Percentiles rank a stretch among this genome's conserved stretches.
Evolutionary conservation across 352 stramenopile species (phyloP).

Genomic region (Peronospora belbahrii): DNA sequence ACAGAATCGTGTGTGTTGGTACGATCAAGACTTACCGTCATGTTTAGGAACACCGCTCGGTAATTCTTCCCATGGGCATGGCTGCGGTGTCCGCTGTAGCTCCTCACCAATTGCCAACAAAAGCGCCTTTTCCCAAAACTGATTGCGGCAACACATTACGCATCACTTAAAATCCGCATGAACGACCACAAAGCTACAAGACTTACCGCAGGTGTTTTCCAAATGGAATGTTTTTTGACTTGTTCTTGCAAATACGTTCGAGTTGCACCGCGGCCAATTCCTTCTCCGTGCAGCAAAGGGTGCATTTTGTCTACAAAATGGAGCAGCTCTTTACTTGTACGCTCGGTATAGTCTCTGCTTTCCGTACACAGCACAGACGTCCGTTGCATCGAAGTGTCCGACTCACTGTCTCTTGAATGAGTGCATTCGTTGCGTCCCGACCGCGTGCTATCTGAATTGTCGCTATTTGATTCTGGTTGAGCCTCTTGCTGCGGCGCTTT

Average conservation of each 20-base stretch:
- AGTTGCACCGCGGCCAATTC: conserved; percentile 37
- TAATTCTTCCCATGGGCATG: conserved; percentile 72
- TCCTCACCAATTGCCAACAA: conserved; percentile 78
- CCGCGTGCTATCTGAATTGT: background rate
- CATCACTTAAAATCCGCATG: background rate
- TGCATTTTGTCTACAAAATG: conserved; percentile 26
- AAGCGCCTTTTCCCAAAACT: conserved; percentile 85
- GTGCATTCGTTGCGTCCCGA: conserved; percentile 6
- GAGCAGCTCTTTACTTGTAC: conserved; percentile 29
- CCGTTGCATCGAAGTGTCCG: conserved; percentile 6
- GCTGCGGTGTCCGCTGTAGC: conserved; percentile 67
- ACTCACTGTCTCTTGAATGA: conserved; percentile 3
- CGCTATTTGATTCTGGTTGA: background rate
- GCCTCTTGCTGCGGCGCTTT: conserved; percentile 8
- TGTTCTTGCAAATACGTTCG: conserved; percentile 76
- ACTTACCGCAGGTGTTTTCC: conserved; percentile 67
- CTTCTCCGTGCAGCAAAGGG: conserved; percentile 27
- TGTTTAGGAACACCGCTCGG: conserved; percentile 44
- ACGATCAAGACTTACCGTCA: conserved; percentile 25
- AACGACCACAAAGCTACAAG: background rate
- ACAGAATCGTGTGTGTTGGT: background rate
- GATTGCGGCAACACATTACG: background rate
- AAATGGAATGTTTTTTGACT: conserved; percentile 81
- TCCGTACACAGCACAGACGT: conserved; percentile 15
- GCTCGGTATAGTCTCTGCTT: conserved; percentile 23